Evolutionary conservation across 352 stramenopile species (phyloP), one percentile per base, ranked within the genome.

Genomic region (Phytopythium kandeliae): DNA sequence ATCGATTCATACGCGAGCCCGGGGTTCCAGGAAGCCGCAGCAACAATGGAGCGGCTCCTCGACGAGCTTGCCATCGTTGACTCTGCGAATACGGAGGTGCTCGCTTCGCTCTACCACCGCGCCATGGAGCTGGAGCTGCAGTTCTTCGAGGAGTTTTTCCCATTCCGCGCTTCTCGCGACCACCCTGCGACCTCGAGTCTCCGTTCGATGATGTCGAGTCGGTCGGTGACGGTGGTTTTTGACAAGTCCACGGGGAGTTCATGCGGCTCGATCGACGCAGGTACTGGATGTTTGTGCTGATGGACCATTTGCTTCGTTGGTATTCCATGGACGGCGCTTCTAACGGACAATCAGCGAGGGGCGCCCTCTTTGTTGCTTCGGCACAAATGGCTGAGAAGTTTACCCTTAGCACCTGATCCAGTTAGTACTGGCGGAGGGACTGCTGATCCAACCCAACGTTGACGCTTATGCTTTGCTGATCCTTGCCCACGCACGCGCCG

Each of bases 381-480:
- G 22, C 44, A 33, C 52, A 51, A 68, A 74, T 66, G 69, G 69
- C 69, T 78, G 69, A 78, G 69, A 78, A 71, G 69, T 54, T 60
- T 74, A 78, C 69, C 60, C 69, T 78, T 78, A 69, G 65, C 66
- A 78, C 69, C 69, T 78, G 69, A 78, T 78, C 69, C 69, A 78
- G 69, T 73, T 78, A 72, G 62, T 62, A 74, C 69, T 78, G 69
- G 69, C 69, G 69, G 69, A 78, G 69, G 69, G 69, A 78, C 66
- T 72, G 69, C 69, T 78, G 69, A 45, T 48, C 45, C 45, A 41
- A 51, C 45, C 45, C 45, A 51, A 51, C 30, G 17, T 49, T 51
- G 19, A 41, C 12, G 19, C 22, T 36, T 51, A n/a, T 51, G 30
- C 19, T 30, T 36, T 41, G 45, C 30, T 40, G 30, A 36, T 51